Evolutionary conservation across 352 stramenopile genomes (phyloP), one percentile per base, ranked within the genome.

Genomic region (Plasmopara halstedii): DNA sequence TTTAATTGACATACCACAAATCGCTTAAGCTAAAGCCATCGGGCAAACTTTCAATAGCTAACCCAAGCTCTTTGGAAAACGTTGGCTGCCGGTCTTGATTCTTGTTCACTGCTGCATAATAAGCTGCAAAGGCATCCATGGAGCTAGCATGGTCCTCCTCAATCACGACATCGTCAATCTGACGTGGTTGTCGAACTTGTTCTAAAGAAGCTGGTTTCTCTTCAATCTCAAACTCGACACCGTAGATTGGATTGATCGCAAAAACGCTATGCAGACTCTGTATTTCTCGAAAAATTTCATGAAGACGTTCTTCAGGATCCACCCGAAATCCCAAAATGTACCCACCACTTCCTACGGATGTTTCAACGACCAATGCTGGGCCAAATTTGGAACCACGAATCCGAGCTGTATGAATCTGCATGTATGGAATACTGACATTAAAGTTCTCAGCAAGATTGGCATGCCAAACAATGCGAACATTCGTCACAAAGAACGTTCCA

Each of bases 391-490:
- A 95, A 31, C 79, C 76, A 25, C 86, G 80, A 33, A 95, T 77
- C 20, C 79, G 66, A 42, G 86, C 70, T 40, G 72, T 85, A 40
- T 83, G 83, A 58, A 97, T 95, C 65, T 97, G 88, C 67, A 97
- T 93, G 75, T 96, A 97, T 36, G 89, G 89, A 32, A 97, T 94
- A 60, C 78, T 95, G 18, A 97, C 88, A 56, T 97, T 97, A 64
- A 97, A 97, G 66, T 97, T 97, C 54, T 95, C 78, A 1, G 89
- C 88, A 22, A 97, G 56, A 49, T 94, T 94, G 6, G 89, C 88
- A 53, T 96, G 86, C 89, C 89, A 97, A 20, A 97, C 89, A 21
- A 97, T 58, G 29, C 88, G 83, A 22, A 97, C 77, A 53, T 97
- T 97, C 29, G 87, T 97, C 37, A 97, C 64, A 58, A 96, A 96